These are phyloP conservation scores for Debaryomyces maramus DNA, from an alignment of 805 yeast species.

Conservation along the genomic window DNA sequence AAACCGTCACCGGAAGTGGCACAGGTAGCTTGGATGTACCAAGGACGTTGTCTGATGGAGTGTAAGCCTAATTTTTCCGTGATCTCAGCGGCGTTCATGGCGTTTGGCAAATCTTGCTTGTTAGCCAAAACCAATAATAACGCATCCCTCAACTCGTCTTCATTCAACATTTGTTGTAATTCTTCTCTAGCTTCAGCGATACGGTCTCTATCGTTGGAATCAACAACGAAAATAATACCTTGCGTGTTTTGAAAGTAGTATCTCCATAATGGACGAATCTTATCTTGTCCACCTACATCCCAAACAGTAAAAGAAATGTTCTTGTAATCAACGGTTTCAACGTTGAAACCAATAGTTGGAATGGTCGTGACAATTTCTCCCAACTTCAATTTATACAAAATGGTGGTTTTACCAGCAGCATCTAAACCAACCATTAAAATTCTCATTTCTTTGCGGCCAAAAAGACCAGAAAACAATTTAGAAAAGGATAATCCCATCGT, in stretches of 20 bases:
- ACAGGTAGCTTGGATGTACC: conserved; percentile 45
- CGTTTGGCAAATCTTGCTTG: conserved; percentile 46
- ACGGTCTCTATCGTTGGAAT: conserved; percentile 46
- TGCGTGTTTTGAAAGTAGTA: conserved; percentile 46
- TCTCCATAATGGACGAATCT: conserved; percentile 46
- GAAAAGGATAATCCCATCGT: conserved; percentile 41
- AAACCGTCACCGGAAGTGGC: conserved; percentile 43
- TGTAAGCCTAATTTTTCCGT: conserved; percentile 46
- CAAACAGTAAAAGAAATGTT: conserved; percentile 44
- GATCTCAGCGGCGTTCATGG: conserved; percentile 46
- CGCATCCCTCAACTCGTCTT: conserved; percentile 44
- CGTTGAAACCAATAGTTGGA: conserved; percentile 45
- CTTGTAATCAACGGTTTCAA: conserved; percentile 44
- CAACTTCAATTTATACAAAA: conserved; percentile 42
- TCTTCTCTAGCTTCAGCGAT: conserved; percentile 44
- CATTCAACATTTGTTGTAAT: conserved; percentile 45
- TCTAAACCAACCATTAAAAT: conserved; percentile 46
- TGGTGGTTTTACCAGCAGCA: conserved; percentile 45
- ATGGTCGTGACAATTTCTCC: conserved; percentile 45
- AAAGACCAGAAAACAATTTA: conserved; percentile 40
- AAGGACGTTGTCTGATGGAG: conserved; percentile 43
- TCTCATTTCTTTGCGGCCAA: conserved; percentile 45
- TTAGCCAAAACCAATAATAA: conserved; percentile 41
- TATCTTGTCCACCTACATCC: conserved; percentile 48
- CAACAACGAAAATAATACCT: conserved; percentile 44